Percentiles rank a stretch among this genome's conserved stretches.
Conservation (phyloP, 1,284 basidiomycete genomes). For the Leccinum brunneo-olivaceum region DNA sequence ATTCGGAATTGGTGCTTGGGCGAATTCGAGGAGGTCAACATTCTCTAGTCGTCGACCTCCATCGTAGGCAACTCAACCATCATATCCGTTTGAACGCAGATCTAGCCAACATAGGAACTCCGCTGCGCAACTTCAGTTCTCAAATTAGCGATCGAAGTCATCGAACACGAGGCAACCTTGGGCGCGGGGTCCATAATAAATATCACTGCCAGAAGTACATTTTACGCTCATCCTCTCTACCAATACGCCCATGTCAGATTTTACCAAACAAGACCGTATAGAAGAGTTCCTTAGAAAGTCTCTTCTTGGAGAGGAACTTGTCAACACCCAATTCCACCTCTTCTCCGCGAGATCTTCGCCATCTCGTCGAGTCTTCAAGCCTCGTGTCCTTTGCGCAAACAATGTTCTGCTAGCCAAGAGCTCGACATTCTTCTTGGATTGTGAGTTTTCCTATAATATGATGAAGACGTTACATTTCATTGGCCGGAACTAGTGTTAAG, state of each 20-base stretch:
- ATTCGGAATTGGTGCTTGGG: too few relatives aligned
- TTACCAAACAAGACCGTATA: conserved; percentile 6
- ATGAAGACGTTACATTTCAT: neutral
- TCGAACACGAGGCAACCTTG: neutral
- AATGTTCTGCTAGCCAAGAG: conserved; percentile 17
- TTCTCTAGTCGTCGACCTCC: too few relatives aligned
- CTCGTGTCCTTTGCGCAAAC: conserved; percentile 21
- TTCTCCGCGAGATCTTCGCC: conserved; percentile 20
- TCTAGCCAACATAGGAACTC: too few relatives aligned
- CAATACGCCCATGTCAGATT: neutral
- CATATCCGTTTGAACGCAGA: too few relatives aligned
- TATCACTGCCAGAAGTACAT: too few relatives aligned
- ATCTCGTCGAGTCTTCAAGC: conserved; percentile 6
- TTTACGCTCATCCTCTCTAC: neutral
- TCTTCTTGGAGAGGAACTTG: conserved; percentile 22
- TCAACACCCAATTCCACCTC: conserved; percentile 28
- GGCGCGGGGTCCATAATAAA: too few relatives aligned
- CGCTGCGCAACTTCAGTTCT: too few relatives aligned
- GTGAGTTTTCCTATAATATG: conserved; percentile 9
- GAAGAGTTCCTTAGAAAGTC: conserved; percentile 24
- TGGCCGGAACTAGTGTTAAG: conserved; percentile 14
- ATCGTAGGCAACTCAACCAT: too few relatives aligned
- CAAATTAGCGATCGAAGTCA: too few relatives aligned
- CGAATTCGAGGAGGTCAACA: too few relatives aligned
- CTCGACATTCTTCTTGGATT: conserved; percentile 21